Percentiles rank a stretch among this genome's conserved stretches.
Evolutionary conservation across 2,329 filamentous ascomycete genomes (phyloP).

Genomic region (Fusarium sambucinum): DNA sequence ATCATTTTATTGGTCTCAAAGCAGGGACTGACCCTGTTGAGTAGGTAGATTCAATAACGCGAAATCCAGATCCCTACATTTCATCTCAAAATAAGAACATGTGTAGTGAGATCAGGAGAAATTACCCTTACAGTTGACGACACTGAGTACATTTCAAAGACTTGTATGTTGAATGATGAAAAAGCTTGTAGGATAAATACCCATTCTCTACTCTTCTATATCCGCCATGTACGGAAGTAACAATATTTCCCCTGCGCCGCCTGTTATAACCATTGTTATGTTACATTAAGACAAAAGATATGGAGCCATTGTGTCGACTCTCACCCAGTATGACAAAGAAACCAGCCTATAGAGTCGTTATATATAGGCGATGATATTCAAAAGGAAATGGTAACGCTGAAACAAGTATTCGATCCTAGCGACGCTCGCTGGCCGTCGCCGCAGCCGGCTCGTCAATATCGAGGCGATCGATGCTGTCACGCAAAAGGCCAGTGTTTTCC

Average conservation of each 20-base stretch:
- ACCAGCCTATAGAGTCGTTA: slow-evolving; percentile 25
- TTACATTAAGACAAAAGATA: slow-evolving; percentile 39
- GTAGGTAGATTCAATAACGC: not conserved
- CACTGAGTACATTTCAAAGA: not conserved
- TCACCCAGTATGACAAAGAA: slow-evolving; percentile 26
- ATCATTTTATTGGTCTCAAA: too few species aligned
- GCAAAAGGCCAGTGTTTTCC: slow-evolving; percentile 61
- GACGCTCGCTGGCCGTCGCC: slow-evolving; percentile 27
- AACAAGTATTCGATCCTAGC: slow-evolving; percentile 33
- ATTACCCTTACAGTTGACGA: not conserved
- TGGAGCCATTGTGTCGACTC: slow-evolving; percentile 18
- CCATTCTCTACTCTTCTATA: slow-evolving; percentile 1
- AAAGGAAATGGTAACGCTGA: slow-evolving; percentile 28
- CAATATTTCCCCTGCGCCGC: slow-evolving; percentile 22
- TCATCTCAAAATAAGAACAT: not conserved
- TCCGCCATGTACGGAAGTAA: slow-evolving; percentile 8
- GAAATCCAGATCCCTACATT: not conserved
- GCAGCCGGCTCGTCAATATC: slow-evolving; percentile 53
- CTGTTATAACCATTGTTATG: slow-evolving; percentile 26
- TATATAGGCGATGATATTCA: slow-evolving; percentile 29
- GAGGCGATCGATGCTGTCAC: slow-evolving; percentile 53
- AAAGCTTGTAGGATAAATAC: not conserved
- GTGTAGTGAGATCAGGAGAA: not conserved
- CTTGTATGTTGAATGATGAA: not conserved
- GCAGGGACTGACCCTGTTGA: too few species aligned